Percentiles rank a stretch among this genome's conserved stretches.
These are phyloP conservation scores for Beauveria australis DNA, from an alignment of 2,329 filamentous ascomycete species.

Conservation along the genomic window DNA sequence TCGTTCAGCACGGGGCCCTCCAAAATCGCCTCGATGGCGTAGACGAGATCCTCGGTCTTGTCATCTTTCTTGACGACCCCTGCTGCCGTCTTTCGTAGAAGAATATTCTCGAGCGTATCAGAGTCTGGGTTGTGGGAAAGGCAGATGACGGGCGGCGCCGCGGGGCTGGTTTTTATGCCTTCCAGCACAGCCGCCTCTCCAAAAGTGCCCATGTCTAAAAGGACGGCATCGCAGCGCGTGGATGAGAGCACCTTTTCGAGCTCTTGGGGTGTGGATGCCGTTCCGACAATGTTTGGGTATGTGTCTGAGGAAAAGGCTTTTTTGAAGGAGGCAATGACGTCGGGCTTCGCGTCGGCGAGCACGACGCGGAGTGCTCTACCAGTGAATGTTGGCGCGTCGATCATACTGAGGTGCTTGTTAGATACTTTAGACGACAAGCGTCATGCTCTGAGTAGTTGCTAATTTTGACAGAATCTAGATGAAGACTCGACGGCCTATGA, in stretches of 20 bases:
- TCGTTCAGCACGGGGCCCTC: background rate
- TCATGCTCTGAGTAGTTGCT: too few species aligned
- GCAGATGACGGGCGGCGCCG: background rate
- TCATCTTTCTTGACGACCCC: background rate
- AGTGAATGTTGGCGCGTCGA: conserved; percentile 17
- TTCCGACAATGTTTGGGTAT: background rate
- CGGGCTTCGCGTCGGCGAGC: background rate
- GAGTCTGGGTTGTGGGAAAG: background rate
- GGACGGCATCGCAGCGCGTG: conserved; percentile 1
- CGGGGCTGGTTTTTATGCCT: background rate
- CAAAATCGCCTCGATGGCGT: background rate
- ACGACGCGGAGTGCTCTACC: background rate
- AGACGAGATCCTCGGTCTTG: background rate
- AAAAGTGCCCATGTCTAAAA: background rate
- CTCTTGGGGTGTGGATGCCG: background rate
- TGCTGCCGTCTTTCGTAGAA: background rate
- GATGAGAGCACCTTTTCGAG: background rate
- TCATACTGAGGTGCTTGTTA: conserved; percentile 24
- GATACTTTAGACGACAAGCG: too few species aligned
- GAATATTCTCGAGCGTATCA: conserved; percentile 3
- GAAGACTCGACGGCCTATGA: too few species aligned
- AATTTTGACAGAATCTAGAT: too few species aligned
- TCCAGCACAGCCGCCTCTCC: background rate
- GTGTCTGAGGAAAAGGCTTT: background rate
- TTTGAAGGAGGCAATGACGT: background rate